These are phyloP conservation scores for Aspergillus sp. DNA, from an alignment of 2,329 filamentous ascomycete species.

Conservation along the genomic window DNA sequence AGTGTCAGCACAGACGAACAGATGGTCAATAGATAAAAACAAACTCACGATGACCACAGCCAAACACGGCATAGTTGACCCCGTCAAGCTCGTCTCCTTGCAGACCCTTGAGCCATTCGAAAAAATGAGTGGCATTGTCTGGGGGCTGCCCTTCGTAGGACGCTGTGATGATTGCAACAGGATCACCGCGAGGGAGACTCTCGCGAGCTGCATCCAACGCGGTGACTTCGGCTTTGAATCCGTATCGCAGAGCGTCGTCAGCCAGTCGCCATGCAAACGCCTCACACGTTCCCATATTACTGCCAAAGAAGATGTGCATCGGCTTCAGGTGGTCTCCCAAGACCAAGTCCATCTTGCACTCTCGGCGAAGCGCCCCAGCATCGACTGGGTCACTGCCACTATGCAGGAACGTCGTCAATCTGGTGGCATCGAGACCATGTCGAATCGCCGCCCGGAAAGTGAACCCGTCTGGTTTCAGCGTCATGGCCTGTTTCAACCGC, in stretches of 20 bases:
- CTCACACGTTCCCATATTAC: constrained; percentile 74
- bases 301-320: constrained; percentile 70
- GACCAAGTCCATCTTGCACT: constrained; percentile 19
- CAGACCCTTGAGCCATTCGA: constrained; percentile 62
- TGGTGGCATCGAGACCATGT: constrained; percentile 46
- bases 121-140: constrained; percentile 69
- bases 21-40: too few species aligned
- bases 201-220: constrained; percentile 63
- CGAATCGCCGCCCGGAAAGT: constrained; percentile 59
- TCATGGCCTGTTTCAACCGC: constrained; percentile 39
- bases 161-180: constrained; percentile 66
- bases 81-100: constrained; percentile 53
- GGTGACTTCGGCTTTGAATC: constrained; percentile 58
- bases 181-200: constrained; percentile 58
- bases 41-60: constrained; percentile 56
- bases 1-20: neutral
- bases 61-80: constrained; percentile 68
- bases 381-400: constrained; percentile 10
- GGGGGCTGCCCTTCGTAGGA: constrained; percentile 74
- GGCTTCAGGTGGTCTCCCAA: constrained; percentile 35
- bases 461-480: constrained; percentile 55
- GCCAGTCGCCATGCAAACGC: constrained; percentile 64
- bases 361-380: constrained; percentile 12
- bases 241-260: constrained; percentile 57
- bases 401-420: constrained; percentile 40